Evolutionary conservation across 129 eudicot species (phyloP), one percentile per base, ranked within the genome.

Genomic region (Flaveria bidentis): DNA sequence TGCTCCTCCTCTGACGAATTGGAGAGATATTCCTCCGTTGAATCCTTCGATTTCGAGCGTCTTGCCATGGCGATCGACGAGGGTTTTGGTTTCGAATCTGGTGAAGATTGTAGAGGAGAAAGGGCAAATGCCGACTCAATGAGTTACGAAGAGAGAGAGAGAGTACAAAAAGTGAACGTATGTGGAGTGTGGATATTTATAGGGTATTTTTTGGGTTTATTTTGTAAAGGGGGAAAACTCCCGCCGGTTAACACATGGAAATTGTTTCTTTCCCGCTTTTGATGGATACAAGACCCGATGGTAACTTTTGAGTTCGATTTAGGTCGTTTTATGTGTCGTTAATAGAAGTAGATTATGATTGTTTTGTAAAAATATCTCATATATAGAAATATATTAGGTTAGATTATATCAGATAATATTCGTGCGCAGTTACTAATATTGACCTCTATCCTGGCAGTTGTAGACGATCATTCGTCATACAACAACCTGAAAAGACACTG

Each of bases 1-100:
- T 79, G 95, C 36, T 92, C 96, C 33, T 85, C 96, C 63, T 84
- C 87, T 26, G 95, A 92, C 13, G 90, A 90, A 49, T 80, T 67
- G 2, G 90, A 84, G 3, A 68, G 39, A 15, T 87, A 86, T 10
- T 88, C 90, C 17, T 88, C 96, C 71, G 95, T 85, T 0, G 90
- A 91, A 16, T 83, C 83, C 67, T 81, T 77, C 1, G 81, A 81
- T 68, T 85, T 86, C 3, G 92, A 84, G 75, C 84, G 89, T 66
- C 82, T 89, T 49, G 88, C 93, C 98, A 89, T 92, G 61, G 84
- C 60, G 60, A 72, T 85, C 79, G 50, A 20, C 84, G 77, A 84
- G 85, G 88, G 90, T 84, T 82, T 80, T 22, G 79, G 61, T 28
- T 36, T 25, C 22, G 28, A 78, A 63, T 78, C 52, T 63, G 50